Conservation (phyloP, 768 basidiomycete genomes). For the Rhizopogon vesiculosus region DNA sequence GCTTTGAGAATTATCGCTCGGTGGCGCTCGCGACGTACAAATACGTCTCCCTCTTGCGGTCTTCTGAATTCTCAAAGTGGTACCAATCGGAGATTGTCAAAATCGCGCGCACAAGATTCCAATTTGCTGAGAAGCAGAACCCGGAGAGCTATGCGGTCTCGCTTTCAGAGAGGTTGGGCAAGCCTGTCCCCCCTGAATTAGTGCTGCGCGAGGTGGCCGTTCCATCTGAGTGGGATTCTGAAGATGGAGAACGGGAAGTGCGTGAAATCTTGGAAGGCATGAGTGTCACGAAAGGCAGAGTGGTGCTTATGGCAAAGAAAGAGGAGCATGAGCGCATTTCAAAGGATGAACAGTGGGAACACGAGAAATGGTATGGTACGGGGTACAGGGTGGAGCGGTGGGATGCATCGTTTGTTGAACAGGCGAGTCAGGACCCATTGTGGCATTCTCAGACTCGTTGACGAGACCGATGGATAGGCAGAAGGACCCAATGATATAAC, state of each 20-base stretch:
- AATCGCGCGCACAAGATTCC: slow-evolving; percentile 72
- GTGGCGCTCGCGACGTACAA: slow-evolving; percentile 71
- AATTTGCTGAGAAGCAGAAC: slow-evolving; percentile 79
- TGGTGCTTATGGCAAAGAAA: slow-evolving; percentile 76
- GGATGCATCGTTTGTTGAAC: slow-evolving; percentile 54
- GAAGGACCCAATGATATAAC: slow-evolving; percentile 55
- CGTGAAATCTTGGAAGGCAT: slow-evolving; percentile 58
- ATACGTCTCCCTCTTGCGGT: slow-evolving; percentile 68
- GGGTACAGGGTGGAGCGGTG: slow-evolving; percentile 74
- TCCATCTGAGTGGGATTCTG: slow-evolving; percentile 67
- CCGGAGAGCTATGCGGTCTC: slow-evolving; percentile 78
- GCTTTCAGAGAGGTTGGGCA: slow-evolving; percentile 69
- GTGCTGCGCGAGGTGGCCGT: slow-evolving; percentile 68
- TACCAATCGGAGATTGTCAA: slow-evolving; percentile 73
- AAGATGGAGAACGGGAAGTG: slow-evolving; percentile 46
- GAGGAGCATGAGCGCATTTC: slow-evolving; percentile 53
- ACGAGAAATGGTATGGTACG: slow-evolving; percentile 93
- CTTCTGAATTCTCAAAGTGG: slow-evolving; percentile 55
- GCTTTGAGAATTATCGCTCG: slow-evolving; percentile 77
- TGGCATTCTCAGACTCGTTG: neutral
- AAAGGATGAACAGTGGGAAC: slow-evolving; percentile 56
- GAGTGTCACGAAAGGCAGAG: slow-evolving; percentile 53
- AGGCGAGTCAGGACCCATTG: slow-evolving; percentile 30
- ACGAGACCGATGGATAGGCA: slow-evolving; percentile 39
- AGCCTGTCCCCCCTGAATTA: slow-evolving; percentile 78